Base-by-base conservation (phyloP, 148 eudicot genomes). In the Nepenthes gracilis region DNA sequence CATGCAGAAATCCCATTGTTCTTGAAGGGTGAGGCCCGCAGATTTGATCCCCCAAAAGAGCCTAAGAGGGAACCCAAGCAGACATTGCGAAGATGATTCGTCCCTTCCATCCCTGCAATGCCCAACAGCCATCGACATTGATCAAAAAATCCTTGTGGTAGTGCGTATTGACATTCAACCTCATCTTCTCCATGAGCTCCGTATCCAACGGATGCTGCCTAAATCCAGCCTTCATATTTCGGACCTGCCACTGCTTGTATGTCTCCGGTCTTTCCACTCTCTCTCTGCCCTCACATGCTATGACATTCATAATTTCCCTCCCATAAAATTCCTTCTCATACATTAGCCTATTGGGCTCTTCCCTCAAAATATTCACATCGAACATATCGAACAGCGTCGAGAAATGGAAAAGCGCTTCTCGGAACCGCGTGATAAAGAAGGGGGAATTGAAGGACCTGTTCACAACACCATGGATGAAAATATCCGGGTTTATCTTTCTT, bases 381-480 rank as follows among this genome's bases (percentile, higher is more conserved):
- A 58, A 35, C 33, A 58, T 58, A 36, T 58, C 61, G 11, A 58
- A 58, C 9, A 34, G 45, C 2, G 61, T 7, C 1, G 61, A 36
- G 47, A 36, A 58, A n/a, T 58, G 61, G 5, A 64, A 64, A 12
- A 66, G 34, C 33, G 70, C 70, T 49, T 66, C 70, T 48, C 63
- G 58, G 32, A 66, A 66, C 47, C 70, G 47, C 1, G 70, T 57
- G 36, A 58, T 32, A 9, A 66, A 66, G 70, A 66, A 66, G 4
- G 70, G 70, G 2, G 63, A 47, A 50, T 59, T 66, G 47, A 45
- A 66, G 1, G 70, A n/a, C 55, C 70, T 63, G 23, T 66, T 66
- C 2, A 59, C 70, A 45, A 58, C 34, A 8, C 57, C 70, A 38
- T 66, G 62, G 4, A 66, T 34, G 33, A 66, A 66, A 14, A 66